These are phyloP conservation scores for Russula abietina DNA, from an alignment of 768 basidiomycete genomes.

Conservation along the genomic window DNA sequence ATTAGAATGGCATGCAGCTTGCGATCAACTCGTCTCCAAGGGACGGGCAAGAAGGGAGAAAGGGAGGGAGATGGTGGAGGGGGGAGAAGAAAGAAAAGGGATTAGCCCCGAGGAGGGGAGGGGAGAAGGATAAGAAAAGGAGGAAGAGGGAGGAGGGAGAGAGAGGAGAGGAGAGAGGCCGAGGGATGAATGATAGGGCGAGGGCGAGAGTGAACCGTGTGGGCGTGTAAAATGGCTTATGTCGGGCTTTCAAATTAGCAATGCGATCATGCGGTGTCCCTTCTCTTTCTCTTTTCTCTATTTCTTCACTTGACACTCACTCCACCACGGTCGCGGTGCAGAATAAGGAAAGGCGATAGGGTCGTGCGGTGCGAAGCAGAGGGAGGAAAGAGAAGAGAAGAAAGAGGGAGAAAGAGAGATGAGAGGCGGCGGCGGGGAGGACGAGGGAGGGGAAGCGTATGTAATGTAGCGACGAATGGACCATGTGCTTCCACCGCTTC, in stretches of 20 bases:
- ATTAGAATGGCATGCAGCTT: constrained; percentile 28
- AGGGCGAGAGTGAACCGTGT: constrained; percentile 14
- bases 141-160: neutral
- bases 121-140: constrained; percentile 6
- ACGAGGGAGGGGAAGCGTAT: constrained; percentile 18
- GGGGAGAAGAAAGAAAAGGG: neutral
- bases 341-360: neutral
- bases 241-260: constrained; percentile 21
- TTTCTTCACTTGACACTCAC: neutral
- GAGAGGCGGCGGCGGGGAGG: constrained; percentile 20
- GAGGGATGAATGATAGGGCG: constrained; percentile 17
- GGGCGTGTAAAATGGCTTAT: constrained; percentile 31
- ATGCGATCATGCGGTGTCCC: constrained; percentile 21
- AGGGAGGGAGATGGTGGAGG: neutral
- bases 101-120: neutral
- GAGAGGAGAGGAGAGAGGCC: neutral
- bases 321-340: neutral
- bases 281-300: neutral
- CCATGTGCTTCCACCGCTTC: constrained; percentile 24
- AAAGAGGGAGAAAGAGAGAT: constrained; percentile 15
- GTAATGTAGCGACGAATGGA: constrained; percentile 6
- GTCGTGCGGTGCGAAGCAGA: neutral
- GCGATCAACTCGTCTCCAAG: constrained; percentile 9
- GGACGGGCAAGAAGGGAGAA: neutral
- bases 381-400: too few species aligned